Evolutionary conservation across 78 protist genomes (phyloP).

Genomic region (Chrysochromulina tobinii): DNA sequence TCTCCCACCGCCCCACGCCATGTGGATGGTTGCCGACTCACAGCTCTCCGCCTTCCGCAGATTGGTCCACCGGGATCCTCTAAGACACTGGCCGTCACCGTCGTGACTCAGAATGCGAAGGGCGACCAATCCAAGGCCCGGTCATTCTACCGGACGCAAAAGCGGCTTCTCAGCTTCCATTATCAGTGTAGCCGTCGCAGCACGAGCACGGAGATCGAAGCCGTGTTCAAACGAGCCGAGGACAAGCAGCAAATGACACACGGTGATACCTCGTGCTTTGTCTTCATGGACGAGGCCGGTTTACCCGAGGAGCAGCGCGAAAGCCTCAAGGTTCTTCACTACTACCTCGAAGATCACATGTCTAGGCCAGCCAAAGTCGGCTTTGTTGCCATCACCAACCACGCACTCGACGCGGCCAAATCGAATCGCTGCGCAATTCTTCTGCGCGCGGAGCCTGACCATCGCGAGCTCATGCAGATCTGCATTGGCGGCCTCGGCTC

Average conservation of each 20-base stretch:
- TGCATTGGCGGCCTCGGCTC: background rate
- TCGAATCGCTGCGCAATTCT: background rate
- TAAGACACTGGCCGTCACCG: background rate
- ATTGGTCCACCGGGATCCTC: slow-evolving; percentile 20
- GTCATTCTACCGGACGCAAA: background rate
- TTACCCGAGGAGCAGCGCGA: slow-evolving; percentile 26
- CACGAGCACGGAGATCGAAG: background rate
- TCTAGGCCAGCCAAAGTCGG: background rate
- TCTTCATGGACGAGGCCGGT: slow-evolving; percentile 30
- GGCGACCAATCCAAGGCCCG: background rate
- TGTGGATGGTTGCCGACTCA: no score
- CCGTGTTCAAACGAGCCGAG: background rate
- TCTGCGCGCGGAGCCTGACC: background rate
- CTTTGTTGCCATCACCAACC: slow-evolving; percentile 1
- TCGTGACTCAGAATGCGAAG: background rate
- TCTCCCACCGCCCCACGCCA: no score
- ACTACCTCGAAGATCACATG: background rate
- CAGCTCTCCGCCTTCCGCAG: no score
- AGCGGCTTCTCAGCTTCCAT: background rate
- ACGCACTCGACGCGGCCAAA: slow-evolving; percentile 25
- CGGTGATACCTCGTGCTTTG: background rate
- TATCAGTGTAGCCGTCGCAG: background rate
- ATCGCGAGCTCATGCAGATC: background rate
- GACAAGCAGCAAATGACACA: background rate
- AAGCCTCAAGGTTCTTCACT: slow-evolving; percentile 17